Percentiles rank a stretch among this genome's conserved stretches.
phyloP scores from a whole-genome alignment of 495 filamentous ascomycete species.

The Lasiosphaeria miniovina region DNA sequence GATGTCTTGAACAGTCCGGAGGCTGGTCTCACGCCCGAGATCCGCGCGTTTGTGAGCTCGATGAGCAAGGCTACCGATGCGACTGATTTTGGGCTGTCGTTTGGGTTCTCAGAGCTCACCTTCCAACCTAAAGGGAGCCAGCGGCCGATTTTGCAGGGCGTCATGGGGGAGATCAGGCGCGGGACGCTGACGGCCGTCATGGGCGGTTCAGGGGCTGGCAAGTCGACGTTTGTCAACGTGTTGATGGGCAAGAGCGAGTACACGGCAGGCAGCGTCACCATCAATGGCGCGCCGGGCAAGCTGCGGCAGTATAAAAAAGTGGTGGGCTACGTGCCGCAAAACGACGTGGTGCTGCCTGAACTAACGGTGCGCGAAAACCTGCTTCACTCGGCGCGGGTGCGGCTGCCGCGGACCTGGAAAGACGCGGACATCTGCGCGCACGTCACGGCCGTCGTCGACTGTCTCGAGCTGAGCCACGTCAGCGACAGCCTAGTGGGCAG shows the following conservation, averaged over 20 bases:
- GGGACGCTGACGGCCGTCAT: constrained; percentile 51
- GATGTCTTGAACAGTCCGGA: constrained; percentile 25
- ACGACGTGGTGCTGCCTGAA: constrained; percentile 49
- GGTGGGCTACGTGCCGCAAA: constrained; percentile 55
- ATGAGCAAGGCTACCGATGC: constrained; percentile 49
- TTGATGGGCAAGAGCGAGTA: constrained; percentile 46
- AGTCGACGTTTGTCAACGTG: constrained; percentile 53
- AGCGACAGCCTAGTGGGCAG: constrained; percentile 43
- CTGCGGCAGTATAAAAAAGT: constrained; percentile 51
- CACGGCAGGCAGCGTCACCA: constrained; percentile 41
- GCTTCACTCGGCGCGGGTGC: constrained; percentile 50
- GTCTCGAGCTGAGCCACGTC: constrained; percentile 43
- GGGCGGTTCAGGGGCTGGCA: constrained; percentile 51
- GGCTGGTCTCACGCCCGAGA: constrained; percentile 31
- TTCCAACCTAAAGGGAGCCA: constrained; percentile 41
- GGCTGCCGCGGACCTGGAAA: constrained; percentile 41
- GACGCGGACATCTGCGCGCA: constrained; percentile 38
- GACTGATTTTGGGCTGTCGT: constrained; percentile 48
- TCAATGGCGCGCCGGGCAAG: constrained; percentile 48
- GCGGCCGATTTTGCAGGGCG: constrained; percentile 46
- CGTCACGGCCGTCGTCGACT: constrained; percentile 45
- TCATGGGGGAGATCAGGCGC: constrained; percentile 49
- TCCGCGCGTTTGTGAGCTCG: constrained; percentile 48
- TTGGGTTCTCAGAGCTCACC: constrained; percentile 44
- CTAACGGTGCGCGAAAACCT: constrained; percentile 54